These are phyloP conservation scores for Neurospora cerealis DNA, from an alignment of 495 filamentous ascomycete genomes.

Conservation along the genomic window DNA sequence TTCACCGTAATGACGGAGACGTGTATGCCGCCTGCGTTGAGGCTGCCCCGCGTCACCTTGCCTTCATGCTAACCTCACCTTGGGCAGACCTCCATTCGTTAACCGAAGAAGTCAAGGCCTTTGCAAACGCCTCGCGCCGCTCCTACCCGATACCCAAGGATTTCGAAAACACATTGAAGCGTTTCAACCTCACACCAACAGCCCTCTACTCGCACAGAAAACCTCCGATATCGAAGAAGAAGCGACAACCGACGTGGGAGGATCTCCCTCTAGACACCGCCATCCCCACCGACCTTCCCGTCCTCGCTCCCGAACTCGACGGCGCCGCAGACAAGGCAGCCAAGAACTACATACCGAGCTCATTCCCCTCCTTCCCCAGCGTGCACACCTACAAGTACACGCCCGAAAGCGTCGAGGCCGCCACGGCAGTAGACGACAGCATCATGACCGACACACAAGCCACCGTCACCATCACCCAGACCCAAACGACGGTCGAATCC, in stretches of 20 bases:
- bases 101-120: constrained; percentile 18
- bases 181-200: constrained; percentile 24
- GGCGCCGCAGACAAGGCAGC: constrained; percentile 32
- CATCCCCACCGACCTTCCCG: constrained; percentile 26
- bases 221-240: constrained; percentile 24
- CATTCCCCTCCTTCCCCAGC: constrained; percentile 35
- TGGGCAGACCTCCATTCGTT: constrained; percentile 25
- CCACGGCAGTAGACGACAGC: constrained; percentile 15
- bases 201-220: constrained; percentile 32
- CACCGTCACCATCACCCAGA: not conserved
- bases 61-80: constrained; percentile 5
- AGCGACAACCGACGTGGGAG: constrained; percentile 19
- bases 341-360: constrained; percentile 31
- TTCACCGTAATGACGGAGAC: constrained; percentile 28
- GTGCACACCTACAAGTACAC: constrained; percentile 39
- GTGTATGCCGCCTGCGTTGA: constrained; percentile 17
- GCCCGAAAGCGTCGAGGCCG: constrained; percentile 20
- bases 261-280: constrained; percentile 19
- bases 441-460: constrained; percentile 1
- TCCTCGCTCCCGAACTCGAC: constrained; percentile 30
- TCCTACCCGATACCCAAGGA: constrained; percentile 27
- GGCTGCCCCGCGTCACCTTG: not conserved
- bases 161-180: constrained; percentile 27
- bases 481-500: not conserved
- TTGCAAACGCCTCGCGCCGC: constrained; percentile 28